These are phyloP conservation scores for Aspergillus flavus DNA, from an alignment of 2,329 filamentous ascomycete genomes.

Conservation along the genomic window DNA sequence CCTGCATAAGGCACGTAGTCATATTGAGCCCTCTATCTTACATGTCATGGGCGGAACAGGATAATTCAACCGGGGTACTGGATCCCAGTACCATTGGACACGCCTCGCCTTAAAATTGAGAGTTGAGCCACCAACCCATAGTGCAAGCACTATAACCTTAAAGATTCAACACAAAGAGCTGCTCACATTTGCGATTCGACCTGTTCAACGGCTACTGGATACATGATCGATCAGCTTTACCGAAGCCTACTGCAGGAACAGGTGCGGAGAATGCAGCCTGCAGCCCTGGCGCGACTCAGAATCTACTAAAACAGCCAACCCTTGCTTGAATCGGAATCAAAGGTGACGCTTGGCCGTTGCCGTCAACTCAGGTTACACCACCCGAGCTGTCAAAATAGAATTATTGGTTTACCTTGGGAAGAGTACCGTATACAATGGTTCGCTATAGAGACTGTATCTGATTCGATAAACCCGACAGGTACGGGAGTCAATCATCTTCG, in stretches of 20 bases:
- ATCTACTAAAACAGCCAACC: constrained; percentile 6
- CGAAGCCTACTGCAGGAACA: constrained; percentile 43
- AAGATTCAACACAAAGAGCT: background rate
- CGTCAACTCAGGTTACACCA: constrained; percentile 1
- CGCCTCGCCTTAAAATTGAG: constrained; percentile 4
- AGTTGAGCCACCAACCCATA: constrained; percentile 9
- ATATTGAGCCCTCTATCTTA: background rate
- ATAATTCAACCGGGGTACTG: constrained; percentile 2
- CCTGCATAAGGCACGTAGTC: constrained; percentile 7
- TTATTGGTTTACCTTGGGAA: background rate
- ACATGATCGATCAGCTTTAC: constrained; percentile 24
- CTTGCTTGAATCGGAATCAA: constrained; percentile 17
- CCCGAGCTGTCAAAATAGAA: constrained; percentile 2
- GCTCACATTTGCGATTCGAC: constrained; percentile 21
- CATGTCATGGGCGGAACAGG: constrained; percentile 2
- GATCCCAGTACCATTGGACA: background rate
- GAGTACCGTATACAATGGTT: background rate
- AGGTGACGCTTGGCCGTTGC: constrained; percentile 4
- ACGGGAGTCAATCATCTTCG: background rate
- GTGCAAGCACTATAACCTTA: constrained; percentile 2
- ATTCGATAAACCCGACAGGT: background rate
- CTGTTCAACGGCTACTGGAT: constrained; percentile 23
- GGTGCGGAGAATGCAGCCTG: constrained; percentile 28
- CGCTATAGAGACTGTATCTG: background rate
- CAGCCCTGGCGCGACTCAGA: constrained; percentile 20